Percentiles rank a stretch among this genome's conserved stretches.
Evolutionary conservation across 108 stramenopile species (phyloP).

Genomic region (Cyclotella sp.): DNA sequence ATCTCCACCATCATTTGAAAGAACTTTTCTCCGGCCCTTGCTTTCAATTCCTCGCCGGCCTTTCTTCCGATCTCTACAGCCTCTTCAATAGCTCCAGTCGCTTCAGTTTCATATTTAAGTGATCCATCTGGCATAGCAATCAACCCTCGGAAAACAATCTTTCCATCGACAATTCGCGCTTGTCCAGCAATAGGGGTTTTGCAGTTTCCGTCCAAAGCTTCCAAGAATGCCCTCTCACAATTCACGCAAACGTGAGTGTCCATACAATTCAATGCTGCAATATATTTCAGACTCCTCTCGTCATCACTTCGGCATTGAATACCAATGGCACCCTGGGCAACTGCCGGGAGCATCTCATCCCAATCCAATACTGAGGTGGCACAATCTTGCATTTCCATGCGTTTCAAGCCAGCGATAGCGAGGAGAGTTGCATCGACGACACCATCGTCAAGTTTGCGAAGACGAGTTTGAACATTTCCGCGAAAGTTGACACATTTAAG

Average conservation of each 20-base stretch:
- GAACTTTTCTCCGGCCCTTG: slow-evolving; percentile 89
- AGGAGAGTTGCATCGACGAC: slow-evolving; percentile 98
- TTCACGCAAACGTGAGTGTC: slow-evolving; percentile 95
- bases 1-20: slow-evolving; percentile 96
- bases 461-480: slow-evolving; percentile 99
- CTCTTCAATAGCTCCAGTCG: slow-evolving; percentile 80
- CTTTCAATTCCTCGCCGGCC: slow-evolving; percentile 91
- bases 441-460: slow-evolving; percentile 98
- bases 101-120: slow-evolving; percentile 78
- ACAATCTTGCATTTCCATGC: slow-evolving; percentile 96
- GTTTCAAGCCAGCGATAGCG: slow-evolving; percentile 98
- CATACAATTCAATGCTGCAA: slow-evolving; percentile 90
- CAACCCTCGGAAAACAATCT: slow-evolving; percentile 89
- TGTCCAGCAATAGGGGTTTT: slow-evolving; percentile 99
- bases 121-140: slow-evolving; percentile 95
- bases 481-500: slow-evolving; percentile 98
- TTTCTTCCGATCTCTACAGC: slow-evolving; percentile 81
- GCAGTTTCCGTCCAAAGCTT: slow-evolving; percentile 98
- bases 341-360: slow-evolving; percentile 99
- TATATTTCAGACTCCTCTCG: slow-evolving; percentile 88
- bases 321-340: slow-evolving; percentile 99
- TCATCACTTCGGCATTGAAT: slow-evolving; percentile 98
- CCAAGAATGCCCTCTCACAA: slow-evolving; percentile 99
- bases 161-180: slow-evolving; percentile 87
- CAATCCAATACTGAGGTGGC: slow-evolving; percentile 93